Evolutionary conservation across 2,329 filamentous ascomycete genomes (phyloP).

Genomic region (Spiromastix sp.): DNA sequence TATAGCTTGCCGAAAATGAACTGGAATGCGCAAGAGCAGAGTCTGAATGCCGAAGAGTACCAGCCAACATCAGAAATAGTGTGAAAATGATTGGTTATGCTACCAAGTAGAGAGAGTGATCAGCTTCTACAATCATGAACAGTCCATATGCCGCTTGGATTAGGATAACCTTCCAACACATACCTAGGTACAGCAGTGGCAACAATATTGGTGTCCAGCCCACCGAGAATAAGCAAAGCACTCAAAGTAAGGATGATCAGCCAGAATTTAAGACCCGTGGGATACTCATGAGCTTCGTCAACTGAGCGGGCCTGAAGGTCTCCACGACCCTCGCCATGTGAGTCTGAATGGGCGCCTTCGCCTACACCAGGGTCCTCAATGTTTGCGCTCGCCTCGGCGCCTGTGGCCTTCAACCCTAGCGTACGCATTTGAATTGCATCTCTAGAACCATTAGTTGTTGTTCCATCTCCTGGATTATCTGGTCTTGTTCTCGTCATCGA

Average conservation of each 20-base stretch:
- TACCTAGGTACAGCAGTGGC: neutral
- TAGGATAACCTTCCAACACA: no score
- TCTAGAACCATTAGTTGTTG: neutral
- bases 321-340: neutral
- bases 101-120: no score
- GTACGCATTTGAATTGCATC: neutral
- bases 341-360: neutral
- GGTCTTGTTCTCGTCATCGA: no score
- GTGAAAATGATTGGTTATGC: constrained; percentile 20
- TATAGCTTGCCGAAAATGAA: neutral
- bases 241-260: neutral
- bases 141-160: no score
- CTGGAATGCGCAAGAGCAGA: neutral
- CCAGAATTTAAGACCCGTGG: neutral
- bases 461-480: no score
- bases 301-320: neutral
- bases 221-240: neutral
- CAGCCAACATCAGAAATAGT: constrained; percentile 20
- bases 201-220: neutral
- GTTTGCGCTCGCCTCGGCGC: neutral
- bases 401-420: neutral
- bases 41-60: constrained; percentile 16
- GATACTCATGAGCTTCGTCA: neutral
- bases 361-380: neutral
- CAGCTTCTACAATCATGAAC: no score